phyloP scores from a whole-genome alignment of 1,284 basidiomycete species.

The Ustilago cynodontis region DNA sequence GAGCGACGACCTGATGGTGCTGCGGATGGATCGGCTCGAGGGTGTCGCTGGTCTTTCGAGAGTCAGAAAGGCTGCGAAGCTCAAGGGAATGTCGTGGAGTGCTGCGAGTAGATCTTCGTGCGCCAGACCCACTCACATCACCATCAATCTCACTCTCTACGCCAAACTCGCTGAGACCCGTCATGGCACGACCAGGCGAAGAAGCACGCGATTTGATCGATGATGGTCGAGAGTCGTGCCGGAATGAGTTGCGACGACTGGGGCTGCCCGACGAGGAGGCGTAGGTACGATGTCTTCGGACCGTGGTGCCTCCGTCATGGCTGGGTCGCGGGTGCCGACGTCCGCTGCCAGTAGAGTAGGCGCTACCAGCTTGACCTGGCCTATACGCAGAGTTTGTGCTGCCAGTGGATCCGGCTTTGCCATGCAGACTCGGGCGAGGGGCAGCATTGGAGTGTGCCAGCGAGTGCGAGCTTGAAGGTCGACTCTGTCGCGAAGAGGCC shows the following conservation, averaged over 20 bases:
- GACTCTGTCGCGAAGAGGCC: slow-evolving; percentile 38
- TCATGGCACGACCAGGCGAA: slow-evolving; percentile 38
- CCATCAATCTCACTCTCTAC: slow-evolving; percentile 17
- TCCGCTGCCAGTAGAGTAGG: slow-evolving; percentile 52
- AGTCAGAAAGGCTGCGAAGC: slow-evolving; percentile 22
- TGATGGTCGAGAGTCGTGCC: slow-evolving; percentile 42
- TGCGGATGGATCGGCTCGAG: slow-evolving; percentile 12
- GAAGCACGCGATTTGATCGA: slow-evolving; percentile 49
- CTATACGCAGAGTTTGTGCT: slow-evolving; percentile 48
- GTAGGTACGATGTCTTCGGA: slow-evolving; percentile 56
- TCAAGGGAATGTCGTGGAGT: slow-evolving; percentile 50
- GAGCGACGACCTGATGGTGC: slow-evolving; percentile 28
- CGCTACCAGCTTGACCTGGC: slow-evolving; percentile 33
- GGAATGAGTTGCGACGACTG: slow-evolving; percentile 41
- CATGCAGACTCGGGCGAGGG: slow-evolving; percentile 46
- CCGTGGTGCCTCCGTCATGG: slow-evolving; percentile 55
- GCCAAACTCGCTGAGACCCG: slow-evolving; percentile 28
- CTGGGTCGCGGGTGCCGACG: slow-evolving; percentile 46
- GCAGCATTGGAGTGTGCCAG: slow-evolving; percentile 31
- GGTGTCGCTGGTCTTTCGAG: slow-evolving; percentile 13
- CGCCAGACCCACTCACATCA: slow-evolving; percentile 13
- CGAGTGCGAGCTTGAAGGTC: slow-evolving; percentile 60
- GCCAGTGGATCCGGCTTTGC: slow-evolving; percentile 54
- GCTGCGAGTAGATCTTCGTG: slow-evolving; percentile 30
- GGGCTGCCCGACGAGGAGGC: slow-evolving; percentile 47